These are phyloP conservation scores for Solanum acaule DNA, from an alignment of 257 asterid species.

Conservation along the genomic window DNA sequence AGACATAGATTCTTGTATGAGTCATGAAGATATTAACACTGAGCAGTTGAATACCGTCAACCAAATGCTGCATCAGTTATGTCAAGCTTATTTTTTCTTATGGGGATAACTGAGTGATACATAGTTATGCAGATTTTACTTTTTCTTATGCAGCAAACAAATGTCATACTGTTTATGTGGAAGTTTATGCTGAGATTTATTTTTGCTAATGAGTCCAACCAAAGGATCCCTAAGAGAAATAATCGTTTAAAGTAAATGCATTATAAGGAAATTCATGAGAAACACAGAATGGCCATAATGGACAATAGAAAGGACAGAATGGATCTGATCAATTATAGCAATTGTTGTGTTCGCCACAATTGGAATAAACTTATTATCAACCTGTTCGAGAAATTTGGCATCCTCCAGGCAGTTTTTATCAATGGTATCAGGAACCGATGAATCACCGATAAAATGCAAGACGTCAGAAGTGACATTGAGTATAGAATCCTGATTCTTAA, in stretches of 20 bases:
- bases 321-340: constrained; percentile 78
- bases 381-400: too few species aligned
- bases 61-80: background rate
- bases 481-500: constrained; percentile 33
- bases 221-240: background rate
- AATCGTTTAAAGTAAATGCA: background rate
- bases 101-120: background rate
- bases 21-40: background rate
- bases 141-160: background rate
- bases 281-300: too few species aligned
- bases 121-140: background rate
- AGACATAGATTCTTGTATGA: background rate
- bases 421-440: too few species aligned
- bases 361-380: constrained; percentile 74
- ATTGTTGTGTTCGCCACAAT: constrained; percentile 65
- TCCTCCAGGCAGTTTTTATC: too few species aligned
- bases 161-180: background rate
- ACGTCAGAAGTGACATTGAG: constrained; percentile 23
- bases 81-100: background rate
- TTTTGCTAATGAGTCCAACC: background rate
- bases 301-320: background rate
- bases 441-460: too few species aligned
- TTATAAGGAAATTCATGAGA: too few species aligned
- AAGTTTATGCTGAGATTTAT: background rate
- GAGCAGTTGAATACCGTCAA: background rate